These are phyloP conservation scores for Suzukiozyma palmioleophila DNA, from an alignment of 1,139 yeast species.

Conservation along the genomic window DNA sequence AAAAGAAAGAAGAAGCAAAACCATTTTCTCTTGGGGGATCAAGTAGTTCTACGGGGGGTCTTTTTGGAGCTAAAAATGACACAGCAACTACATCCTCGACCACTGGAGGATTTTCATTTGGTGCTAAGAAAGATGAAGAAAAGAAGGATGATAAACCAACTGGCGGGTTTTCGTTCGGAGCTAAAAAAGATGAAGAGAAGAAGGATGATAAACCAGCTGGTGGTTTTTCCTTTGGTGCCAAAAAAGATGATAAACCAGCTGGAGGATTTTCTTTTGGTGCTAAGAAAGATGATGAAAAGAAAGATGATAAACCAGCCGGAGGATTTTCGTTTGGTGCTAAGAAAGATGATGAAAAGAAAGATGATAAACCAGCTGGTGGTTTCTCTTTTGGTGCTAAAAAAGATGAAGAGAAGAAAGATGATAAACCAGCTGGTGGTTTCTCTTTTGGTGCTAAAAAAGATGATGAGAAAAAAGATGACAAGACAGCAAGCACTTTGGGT, in stretches of 20 bases:
- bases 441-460: constrained; percentile 23
- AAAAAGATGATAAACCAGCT: constrained; percentile 16
- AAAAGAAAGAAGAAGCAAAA: constrained; percentile 9
- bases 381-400: constrained; percentile 17
- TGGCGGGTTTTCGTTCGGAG: constrained; percentile 19
- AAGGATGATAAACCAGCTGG: constrained; percentile 15
- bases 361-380: constrained; percentile 11
- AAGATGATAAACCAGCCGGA: constrained; percentile 16
- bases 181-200: constrained; percentile 17
- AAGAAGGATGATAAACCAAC: constrained; percentile 12
- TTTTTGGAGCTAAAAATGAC: constrained; percentile 17
- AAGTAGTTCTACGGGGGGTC: constrained; percentile 14
- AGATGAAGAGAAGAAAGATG: constrained; percentile 16
- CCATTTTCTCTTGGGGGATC: constrained; percentile 22
- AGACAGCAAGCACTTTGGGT: constrained; percentile 6
- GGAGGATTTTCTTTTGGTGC: constrained; percentile 23
- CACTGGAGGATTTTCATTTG: constrained; percentile 13
- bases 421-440: constrained; percentile 6
- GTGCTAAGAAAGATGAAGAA: constrained; percentile 20
- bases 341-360: constrained; percentile 12
- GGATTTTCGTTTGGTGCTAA: constrained; percentile 20
- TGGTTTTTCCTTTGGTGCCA: constrained; percentile 17
- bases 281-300: constrained; percentile 18
- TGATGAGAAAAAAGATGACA: constrained; percentile 5
- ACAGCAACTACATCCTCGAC: no score